Conservation (phyloP, 257 asterid genomes). For the Mentha longifolia region DNA sequence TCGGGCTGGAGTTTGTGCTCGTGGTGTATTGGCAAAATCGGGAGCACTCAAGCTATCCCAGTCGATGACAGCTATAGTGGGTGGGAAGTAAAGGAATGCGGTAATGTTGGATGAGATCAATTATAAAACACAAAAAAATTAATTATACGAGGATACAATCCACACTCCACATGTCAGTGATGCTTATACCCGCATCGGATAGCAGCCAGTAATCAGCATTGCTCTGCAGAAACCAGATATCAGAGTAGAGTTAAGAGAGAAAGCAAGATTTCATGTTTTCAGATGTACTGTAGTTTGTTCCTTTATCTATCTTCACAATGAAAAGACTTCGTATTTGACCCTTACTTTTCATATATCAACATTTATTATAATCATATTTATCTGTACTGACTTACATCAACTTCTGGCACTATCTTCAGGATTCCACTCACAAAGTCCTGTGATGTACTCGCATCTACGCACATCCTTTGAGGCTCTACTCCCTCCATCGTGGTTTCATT, state of each 20-base stretch:
- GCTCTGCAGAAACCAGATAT: conserved; percentile 49
- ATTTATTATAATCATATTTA: conserved; percentile 7
- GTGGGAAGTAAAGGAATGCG: conserved; percentile 48
- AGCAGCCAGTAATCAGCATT: conserved; percentile 75
- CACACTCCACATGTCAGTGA: conserved; percentile 75
- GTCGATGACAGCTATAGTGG: conserved; percentile 46
- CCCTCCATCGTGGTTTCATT: conserved; percentile 47
- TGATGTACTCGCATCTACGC: conserved; percentile 65
- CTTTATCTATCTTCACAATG: not conserved
- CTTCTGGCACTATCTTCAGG: conserved; percentile 85
- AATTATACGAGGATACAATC: conserved; percentile 63
- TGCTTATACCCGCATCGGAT: conserved; percentile 66
- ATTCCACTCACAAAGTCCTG: conserved; percentile 79
- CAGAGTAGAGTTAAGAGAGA: conserved; percentile 19
- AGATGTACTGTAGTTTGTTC: not conserved
- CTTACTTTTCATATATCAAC: conserved; percentile 10
- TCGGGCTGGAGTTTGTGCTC: conserved; percentile 49
- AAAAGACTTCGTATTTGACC: not conserved
- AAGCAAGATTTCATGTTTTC: conserved; percentile 10
- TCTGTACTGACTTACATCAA: conserved; percentile 68
- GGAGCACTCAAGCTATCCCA: conserved; percentile 59
- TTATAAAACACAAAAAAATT: not conserved
- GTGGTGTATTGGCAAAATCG: conserved; percentile 46
- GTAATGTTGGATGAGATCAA: conserved; percentile 8
- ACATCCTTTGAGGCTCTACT: conserved; percentile 53